Conservation (phyloP, 805 yeast genomes). For the Wickerhamiella hasegawae region DNA sequence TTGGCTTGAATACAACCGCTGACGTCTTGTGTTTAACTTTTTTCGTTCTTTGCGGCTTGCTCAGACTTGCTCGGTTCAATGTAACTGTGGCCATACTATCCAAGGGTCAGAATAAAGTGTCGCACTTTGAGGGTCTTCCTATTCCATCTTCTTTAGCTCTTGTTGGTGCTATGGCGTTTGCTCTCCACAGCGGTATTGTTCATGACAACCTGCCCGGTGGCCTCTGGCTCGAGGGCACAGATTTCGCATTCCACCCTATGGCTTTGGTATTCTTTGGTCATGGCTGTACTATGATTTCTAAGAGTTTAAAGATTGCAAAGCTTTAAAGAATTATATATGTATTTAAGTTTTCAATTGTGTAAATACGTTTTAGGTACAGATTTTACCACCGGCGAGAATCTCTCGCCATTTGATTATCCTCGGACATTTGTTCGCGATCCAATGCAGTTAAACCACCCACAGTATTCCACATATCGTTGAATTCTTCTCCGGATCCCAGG, state of each 20-base stretch:
- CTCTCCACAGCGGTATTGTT: slow-evolving; percentile 35
- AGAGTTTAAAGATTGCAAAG: slow-evolving; percentile 82
- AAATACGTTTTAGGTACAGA: neutral
- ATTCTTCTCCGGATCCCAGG: neutral
- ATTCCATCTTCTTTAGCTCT: slow-evolving; percentile 75
- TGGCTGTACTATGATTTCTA: slow-evolving; percentile 85
- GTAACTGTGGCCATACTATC: slow-evolving; percentile 89
- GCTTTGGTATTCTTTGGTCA: slow-evolving; percentile 49
- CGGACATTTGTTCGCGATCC: neutral
- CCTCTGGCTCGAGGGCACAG: slow-evolving; percentile 33
- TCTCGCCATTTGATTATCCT: neutral
- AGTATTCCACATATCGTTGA: neutral
- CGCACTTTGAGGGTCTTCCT: slow-evolving; percentile 88
- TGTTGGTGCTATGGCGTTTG: slow-evolving; percentile 55
- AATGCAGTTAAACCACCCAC: neutral
- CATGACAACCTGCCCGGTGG: slow-evolving; percentile 50
- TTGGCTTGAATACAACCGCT: slow-evolving; percentile 73
- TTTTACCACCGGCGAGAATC: neutral
- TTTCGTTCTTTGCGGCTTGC: slow-evolving; percentile 85
- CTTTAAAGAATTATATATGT: too few relatives aligned
- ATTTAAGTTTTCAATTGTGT: neutral
- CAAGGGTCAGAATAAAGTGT: slow-evolving; percentile 71
- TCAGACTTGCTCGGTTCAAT: slow-evolving; percentile 88
- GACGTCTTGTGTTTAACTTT: slow-evolving; percentile 64
- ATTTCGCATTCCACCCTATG: slow-evolving; percentile 62